A percentile compares a stretch with the other conserved stretches of the same genome.
Conservation (phyloP, 257 asterid genomes). For the Leonotis leonurus region DNA sequence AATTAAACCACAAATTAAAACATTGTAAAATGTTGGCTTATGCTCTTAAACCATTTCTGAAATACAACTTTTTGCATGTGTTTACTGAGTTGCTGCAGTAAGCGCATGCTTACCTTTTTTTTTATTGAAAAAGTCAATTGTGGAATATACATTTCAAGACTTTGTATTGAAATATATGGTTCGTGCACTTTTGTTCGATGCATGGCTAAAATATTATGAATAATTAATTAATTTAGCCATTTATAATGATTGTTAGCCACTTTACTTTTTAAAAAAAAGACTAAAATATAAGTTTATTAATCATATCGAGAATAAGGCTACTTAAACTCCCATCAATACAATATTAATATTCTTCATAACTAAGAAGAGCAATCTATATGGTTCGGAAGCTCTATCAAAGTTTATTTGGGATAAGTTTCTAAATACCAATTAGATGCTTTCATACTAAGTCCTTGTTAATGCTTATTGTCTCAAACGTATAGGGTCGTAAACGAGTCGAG, state of each 20-base stretch:
- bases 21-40: background rate
- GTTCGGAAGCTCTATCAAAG: too few species aligned
- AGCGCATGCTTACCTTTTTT: constrained; percentile 4
- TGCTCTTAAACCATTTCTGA: background rate
- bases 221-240: background rate
- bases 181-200: constrained; percentile 12
- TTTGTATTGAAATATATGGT: background rate
- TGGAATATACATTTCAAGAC: background rate
- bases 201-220: constrained; percentile 10
- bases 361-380: too few species aligned
- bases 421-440: constrained; percentile 11
- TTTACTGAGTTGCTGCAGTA: background rate
- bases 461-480: too few species aligned
- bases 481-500: too few species aligned
- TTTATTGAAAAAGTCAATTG: background rate
- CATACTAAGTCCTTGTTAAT: background rate
- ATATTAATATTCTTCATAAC: too few species aligned
- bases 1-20: too few species aligned
- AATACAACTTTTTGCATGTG: background rate
- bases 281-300: too few species aligned
- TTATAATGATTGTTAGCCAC: constrained; percentile 33
- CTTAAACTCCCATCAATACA: too few species aligned
- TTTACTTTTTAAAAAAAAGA: too few species aligned
- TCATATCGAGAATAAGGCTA: too few species aligned
- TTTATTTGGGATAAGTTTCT: too few species aligned